These are phyloP conservation scores for Zychaea mexicana DNA, from an alignment of 371 early-diverging fungal genomes.

Conservation along the genomic window DNA sequence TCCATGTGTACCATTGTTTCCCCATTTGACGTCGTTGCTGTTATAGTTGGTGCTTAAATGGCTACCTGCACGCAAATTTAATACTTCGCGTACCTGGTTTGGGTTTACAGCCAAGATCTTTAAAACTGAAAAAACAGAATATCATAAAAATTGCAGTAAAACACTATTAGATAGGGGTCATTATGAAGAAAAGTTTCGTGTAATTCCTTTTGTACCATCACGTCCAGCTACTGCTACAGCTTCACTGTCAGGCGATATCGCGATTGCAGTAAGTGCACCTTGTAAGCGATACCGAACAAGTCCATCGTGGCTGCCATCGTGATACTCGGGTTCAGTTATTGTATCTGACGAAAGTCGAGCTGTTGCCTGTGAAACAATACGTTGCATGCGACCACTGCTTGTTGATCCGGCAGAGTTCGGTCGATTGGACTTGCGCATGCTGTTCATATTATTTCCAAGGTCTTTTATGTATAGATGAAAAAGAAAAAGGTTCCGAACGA, in stretches of 20 bases:
- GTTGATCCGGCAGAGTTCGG: constrained; percentile 1
- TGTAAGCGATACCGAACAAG: constrained; percentile 32
- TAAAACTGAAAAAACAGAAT: constrained; percentile 48
- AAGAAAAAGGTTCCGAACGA: neutral
- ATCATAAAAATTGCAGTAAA: neutral
- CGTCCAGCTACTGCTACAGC: constrained; percentile 74
- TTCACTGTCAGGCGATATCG: constrained; percentile 66
- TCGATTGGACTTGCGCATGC: constrained; percentile 10
- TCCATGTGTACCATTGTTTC: constrained; percentile 59
- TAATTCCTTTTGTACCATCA: constrained; percentile 54
- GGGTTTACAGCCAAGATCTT: constrained; percentile 66
- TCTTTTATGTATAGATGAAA: neutral
- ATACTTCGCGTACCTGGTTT: constrained; percentile 57
- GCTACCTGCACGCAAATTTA: constrained; percentile 74
- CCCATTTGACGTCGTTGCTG: constrained; percentile 88
- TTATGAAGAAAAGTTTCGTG: neutral
- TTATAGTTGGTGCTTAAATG: constrained; percentile 62
- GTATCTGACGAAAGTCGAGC: constrained; percentile 18
- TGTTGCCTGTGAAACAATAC: constrained; percentile 23
- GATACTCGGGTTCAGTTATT: neutral
- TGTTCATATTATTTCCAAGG: neutral
- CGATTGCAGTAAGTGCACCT: constrained; percentile 65
- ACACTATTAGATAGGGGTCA: too few species aligned
- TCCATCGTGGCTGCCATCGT: constrained; percentile 5
- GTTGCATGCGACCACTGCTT: constrained; percentile 21